These are phyloP conservation scores for Rhizopogon sp. DNA, from an alignment of 768 basidiomycete species.

Conservation along the genomic window DNA sequence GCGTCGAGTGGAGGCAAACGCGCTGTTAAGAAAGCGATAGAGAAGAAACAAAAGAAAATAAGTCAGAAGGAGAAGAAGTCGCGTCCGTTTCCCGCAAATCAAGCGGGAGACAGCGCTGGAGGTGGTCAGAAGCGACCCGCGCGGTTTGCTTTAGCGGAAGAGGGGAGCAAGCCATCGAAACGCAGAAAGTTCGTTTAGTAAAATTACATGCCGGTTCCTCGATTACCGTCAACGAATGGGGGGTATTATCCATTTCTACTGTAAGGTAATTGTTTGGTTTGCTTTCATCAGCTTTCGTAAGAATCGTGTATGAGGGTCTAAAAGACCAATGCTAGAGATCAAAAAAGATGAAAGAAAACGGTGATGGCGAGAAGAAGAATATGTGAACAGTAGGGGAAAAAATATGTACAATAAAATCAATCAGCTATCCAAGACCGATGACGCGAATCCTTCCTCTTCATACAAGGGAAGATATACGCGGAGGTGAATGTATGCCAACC, in stretches of 20 bases:
- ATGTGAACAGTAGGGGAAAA: background rate
- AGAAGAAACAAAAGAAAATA: constrained; percentile 85
- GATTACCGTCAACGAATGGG: background rate
- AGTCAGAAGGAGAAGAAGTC: constrained; percentile 86
- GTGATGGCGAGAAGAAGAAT: background rate
- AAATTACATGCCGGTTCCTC: background rate
- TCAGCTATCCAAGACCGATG: background rate
- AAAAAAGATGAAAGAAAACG: background rate
- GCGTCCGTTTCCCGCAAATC: constrained; percentile 51
- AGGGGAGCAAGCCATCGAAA: constrained; percentile 9
- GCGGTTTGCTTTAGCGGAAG: constrained; percentile 5
- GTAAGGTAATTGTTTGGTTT: background rate
- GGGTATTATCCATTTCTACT: background rate
- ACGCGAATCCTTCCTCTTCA: constrained; percentile 57
- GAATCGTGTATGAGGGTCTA: background rate
- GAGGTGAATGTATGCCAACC: constrained; percentile 69
- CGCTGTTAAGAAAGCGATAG: constrained; percentile 83
- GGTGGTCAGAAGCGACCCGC: constrained; percentile 12
- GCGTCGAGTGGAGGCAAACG: constrained; percentile 70
- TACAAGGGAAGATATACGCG: constrained; percentile 76
- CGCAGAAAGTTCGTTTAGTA: constrained; percentile 16
- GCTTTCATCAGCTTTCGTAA: background rate
- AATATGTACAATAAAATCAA: background rate
- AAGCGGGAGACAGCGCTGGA: constrained; percentile 7
- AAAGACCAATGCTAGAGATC: background rate